Evolutionary conservation across 139 green algal species (phyloP), one percentile per base, ranked within the genome.

Genomic region (Ettlia oleoabundans): DNA sequence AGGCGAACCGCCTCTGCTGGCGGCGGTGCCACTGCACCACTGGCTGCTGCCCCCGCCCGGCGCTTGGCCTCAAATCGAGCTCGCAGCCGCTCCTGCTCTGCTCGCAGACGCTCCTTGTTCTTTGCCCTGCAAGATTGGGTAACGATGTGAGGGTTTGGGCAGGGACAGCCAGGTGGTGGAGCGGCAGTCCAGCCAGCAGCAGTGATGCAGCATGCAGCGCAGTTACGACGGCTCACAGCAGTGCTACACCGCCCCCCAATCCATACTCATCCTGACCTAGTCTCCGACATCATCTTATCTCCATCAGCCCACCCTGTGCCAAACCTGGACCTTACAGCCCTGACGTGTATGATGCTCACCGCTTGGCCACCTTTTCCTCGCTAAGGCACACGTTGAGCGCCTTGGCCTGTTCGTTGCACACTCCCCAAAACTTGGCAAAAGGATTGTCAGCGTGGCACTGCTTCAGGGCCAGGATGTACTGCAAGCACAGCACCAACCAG

Each of bases 351-450:
- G 15, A 2, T 43, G 9, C 78, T 28, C 65, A 91, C 89, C 84
- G 75, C 43, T 94, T 92, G 19, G 89, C 63, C 67, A 86, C 87
- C 87, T 98, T 98, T 70, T 98, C 94, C 71, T 89, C 43, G 15
- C 79, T 74, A 0, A 98, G 84, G 80, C 94, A 98, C 28, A 71
- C 74, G 43, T 90, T 91, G 40, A 97, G 84, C 0, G 84, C 91
- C 30, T 82, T 88, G 26, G 94, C 94, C 22, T 85, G 67, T 0
- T 94, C 82, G 67, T 94, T 95, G 89, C 93, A 97, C 3, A 84
- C 88, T 30, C 93, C 93, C 71, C 85, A 90, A 62, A 90, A 97
- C 58, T 93, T 94, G 26, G 86, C 75, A 18, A 93, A 73, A 0
- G 83, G 86, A 76, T 96, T 85, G 5, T 94, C 88, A 32, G 86